Base-by-base conservation (phyloP, 495 filamentous ascomycete genomes). In the Aspergillus ostianus region DNA sequence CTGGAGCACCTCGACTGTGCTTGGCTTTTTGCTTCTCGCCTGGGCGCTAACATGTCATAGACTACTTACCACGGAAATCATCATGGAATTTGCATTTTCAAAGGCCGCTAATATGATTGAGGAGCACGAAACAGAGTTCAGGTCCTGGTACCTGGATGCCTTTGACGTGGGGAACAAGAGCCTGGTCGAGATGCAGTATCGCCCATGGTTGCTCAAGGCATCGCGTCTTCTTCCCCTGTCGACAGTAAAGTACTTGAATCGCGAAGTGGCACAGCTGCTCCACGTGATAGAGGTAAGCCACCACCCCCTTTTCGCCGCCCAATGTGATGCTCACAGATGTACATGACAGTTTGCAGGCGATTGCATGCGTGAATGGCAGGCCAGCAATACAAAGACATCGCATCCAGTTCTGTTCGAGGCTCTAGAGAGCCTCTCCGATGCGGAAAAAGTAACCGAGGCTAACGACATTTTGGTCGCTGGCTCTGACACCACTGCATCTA, bases 401-500 rank as follows among this genome's bases (percentile, higher is more conserved):
- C 56, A 59, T 21, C 61, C 61, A 1, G 53, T 63, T 1, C 12
- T 59, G 8, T 63, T 63, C 32, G 61, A 63, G n/a, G 47, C 51
- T 29, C 56, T 59, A 12, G 18, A 13, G 2, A 47, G 51, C 2
- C 4, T 56, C 5, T 29, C 56, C 4, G 15, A 51, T 36, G 19
- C 44, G 10, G 0, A 44, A 4, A 44, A 51, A 26, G 51, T 56
- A 13, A 19, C 55, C 8, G 55, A 58, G 44, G 49, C 61, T 18
- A 52, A 59, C 51, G 36, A 47, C 30, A 56, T 63, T 13, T 19
- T 63, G 12, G 32, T 63, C 20, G 56, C 57, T 6, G 56, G 61
- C 4, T 19, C 59, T 4, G 61, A 59, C 41, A 63, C 57, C 7
- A 63, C 59, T 3, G 52, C 59, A 26, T 56, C 47, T 19, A 51